Base-by-base conservation (phyloP, 2,329 filamentous ascomycete genomes). In the Boeremia lycopersici region DNA sequence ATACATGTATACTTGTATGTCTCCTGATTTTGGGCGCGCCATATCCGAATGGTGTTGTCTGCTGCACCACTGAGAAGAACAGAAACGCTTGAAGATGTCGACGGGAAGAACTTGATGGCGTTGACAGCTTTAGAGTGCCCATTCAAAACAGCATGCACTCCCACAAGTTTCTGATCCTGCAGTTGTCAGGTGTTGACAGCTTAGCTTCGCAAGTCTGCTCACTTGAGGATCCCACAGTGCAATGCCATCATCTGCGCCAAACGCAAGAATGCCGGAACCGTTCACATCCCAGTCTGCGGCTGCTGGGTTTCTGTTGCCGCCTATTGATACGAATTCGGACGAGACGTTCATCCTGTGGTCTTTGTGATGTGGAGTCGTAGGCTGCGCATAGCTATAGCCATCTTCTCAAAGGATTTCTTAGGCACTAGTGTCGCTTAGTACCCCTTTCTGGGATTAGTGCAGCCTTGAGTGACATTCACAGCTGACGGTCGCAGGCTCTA, bases 281-380 rank as follows among this genome's bases (percentile, higher is more conserved):
- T 82, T 78, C 17, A 77, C 71, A 70, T 89, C 86, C 95, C 95
- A 99, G 77, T 98, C 93, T 26, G 93, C 93, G 26, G 91, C 90
- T 13, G 89, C 87, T 15, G 93, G 89, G 68, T 98, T 91, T 66
- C 93, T 84, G 75, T 98, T 99, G 41, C 91, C 93, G 57, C 95
- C 95, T 59, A 88, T 86, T 41, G 91, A 88, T 63, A 95, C 80
- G 65, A 83, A 86, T 38, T 82, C 79, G 2, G 65, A 34, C 25
- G 59, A 59, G 7, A 71, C 59, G 57, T 69, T 56, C 72, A 75
- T 75, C 46, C 34, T 73, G 44, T 23, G 48, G 53, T 34, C 43
- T 48, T 54, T 59, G 48, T 41, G 56, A 56, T 53, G 56, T 54
- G 59, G 51, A 55, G 56, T 54, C 50, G 56, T 52, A 39, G 36